Base-by-base conservation (phyloP, 768 basidiomycete genomes). In the Lanmaoa rubissima region DNA sequence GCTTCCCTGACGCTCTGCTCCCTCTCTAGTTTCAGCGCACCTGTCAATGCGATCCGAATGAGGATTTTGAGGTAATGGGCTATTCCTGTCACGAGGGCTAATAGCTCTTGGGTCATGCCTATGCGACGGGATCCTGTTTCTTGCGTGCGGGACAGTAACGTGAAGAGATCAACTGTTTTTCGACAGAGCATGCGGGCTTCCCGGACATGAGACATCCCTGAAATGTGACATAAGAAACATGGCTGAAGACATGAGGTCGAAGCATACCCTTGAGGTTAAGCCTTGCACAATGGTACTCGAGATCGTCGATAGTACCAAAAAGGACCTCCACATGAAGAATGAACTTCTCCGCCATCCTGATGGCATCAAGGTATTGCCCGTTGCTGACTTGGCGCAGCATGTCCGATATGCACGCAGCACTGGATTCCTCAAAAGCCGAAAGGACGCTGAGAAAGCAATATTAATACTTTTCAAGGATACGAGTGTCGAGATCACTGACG, bases 31-130 rank as follows among this genome's bases (percentile, higher is more conserved):
- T 94, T 98, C 58, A 99, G 81, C 5, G 94, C 92, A 7, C 94
- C 95, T 0, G 97, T 98, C 45, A 99, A 79, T 3, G 97, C 94
- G 60, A 99, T 98, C 49, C 97, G 90, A 61, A 99, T 99, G 52
- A 99, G 85, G 74, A 99, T 98, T 78, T 99, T 99, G 69, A 99
- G 87, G 74, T 99, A 98, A 74, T 99, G 97, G 6, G 97, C 97
- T 36, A 99, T 81, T n/a, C 97, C 96, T 0, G 97, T 99, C 60
- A 99, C 97, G 47, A 99, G 85, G 17, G 95, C 94, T 36, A 98
- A 85, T 13, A 99, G 79, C 65, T 98, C 97, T 73, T 98, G 92
- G 17, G 95, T 98, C 87, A 98, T 95, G 50, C 90, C 92, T 86
- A 94, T 93, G 65, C 92, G 79, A 56, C 90, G 86, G 13, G 91